These are phyloP conservation scores for Microsporum audouinii DNA, from an alignment of 2,329 filamentous ascomycete genomes.

Conservation along the genomic window DNA sequence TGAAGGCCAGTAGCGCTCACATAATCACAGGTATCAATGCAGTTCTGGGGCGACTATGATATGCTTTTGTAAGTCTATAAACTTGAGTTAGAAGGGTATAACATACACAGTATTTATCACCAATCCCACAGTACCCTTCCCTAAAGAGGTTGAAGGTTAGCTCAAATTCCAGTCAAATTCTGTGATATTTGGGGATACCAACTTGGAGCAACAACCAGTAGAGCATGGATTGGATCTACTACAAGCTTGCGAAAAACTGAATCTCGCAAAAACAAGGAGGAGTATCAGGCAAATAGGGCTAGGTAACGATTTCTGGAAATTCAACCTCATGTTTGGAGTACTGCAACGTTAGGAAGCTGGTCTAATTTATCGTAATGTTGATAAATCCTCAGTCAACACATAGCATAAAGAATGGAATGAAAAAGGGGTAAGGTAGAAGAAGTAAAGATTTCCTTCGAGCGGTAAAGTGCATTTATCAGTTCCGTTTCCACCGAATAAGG, in stretches of 20 bases:
- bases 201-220: slow-evolving; percentile 2
- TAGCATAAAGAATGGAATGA: background rate
- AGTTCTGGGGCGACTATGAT: background rate
- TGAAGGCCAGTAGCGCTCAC: background rate
- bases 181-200: background rate
- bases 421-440: background rate
- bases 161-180: background rate
- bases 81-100: background rate
- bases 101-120: slow-evolving; percentile 6
- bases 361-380: too few species aligned
- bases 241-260: background rate
- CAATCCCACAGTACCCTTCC: slow-evolving; percentile 3
- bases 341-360: background rate
- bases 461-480: background rate
- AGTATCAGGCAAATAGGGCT: background rate
- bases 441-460: background rate
- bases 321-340: background rate
- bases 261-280: background rate
- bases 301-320: background rate
- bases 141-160: background rate
- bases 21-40: background rate
- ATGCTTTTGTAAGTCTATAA: background rate
- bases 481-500: too few species aligned
- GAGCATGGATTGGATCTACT: background rate
- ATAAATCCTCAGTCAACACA: too few species aligned